These are phyloP conservation scores for Cymodocea nodosa DNA, from an alignment of 116 monocot species.

Conservation along the genomic window DNA sequence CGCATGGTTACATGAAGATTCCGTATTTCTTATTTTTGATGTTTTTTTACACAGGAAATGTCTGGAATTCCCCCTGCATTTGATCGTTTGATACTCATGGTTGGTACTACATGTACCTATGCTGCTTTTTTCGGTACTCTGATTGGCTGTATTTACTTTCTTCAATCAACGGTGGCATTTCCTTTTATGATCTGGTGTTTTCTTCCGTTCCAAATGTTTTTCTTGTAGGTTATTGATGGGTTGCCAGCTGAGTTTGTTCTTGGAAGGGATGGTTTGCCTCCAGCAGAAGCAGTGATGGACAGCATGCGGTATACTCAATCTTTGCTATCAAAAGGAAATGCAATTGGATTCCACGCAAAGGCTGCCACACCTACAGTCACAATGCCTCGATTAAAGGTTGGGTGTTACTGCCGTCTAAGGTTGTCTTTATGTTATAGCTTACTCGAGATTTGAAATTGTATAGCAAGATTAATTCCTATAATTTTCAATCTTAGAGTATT, in stretches of 20 bases:
- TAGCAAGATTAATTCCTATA: too few species aligned
- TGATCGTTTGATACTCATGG: conserved; percentile 80
- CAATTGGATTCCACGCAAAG: conserved; percentile 80
- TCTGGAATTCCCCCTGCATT: conserved; percentile 57
- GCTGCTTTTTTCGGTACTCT: neutral
- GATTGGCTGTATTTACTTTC: neutral
- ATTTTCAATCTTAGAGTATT: too few species aligned
- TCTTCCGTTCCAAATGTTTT: neutral
- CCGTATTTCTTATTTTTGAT: neutral
- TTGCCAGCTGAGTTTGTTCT: conserved; percentile 90
- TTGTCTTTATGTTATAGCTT: neutral
- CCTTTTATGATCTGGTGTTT: neutral
- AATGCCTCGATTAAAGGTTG: conserved; percentile 91
- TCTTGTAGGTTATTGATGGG: conserved; percentile 86
- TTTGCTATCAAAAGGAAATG: conserved; percentile 51
- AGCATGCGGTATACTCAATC: conserved; percentile 85
- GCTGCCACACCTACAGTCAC: conserved; percentile 98
- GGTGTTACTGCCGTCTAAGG: neutral
- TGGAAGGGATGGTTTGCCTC: conserved; percentile 51
- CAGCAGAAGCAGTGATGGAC: conserved; percentile 37
- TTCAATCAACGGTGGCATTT: neutral
- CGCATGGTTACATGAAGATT: neutral
- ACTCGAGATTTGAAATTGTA: too few species aligned
- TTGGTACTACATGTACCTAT: conserved; percentile 7
- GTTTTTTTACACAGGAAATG: conserved; percentile 38